These are phyloP conservation scores for Rhynchospora pubera DNA, from an alignment of 176 grass and related monocot genomes.

Conservation along the genomic window DNA sequence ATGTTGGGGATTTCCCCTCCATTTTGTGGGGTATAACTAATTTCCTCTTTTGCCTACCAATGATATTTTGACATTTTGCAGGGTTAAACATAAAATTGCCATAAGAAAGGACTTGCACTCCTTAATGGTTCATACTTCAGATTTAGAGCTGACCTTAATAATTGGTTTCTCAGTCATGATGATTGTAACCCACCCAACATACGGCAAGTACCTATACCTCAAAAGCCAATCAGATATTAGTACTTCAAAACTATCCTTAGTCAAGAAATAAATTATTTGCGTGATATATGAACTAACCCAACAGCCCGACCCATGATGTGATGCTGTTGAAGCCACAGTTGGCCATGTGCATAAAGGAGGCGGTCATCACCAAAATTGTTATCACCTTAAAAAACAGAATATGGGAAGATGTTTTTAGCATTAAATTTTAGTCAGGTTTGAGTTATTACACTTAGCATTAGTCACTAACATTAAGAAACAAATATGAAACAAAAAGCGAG, in stretches of 20 bases:
- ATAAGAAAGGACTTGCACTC: neutral
- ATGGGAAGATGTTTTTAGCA: neutral
- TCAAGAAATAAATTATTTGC: neutral
- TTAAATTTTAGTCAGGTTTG: neutral
- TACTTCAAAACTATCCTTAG: neutral
- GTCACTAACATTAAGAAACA: neutral
- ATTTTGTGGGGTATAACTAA: neutral
- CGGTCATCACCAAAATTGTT: conserved; percentile 75
- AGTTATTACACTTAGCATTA: neutral
- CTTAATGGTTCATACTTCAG: neutral
- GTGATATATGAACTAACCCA: conserved; percentile 36
- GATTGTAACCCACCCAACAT: conserved; percentile 76
- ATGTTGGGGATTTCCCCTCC: neutral
- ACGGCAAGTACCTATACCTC: conserved; percentile 53
- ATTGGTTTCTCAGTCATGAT: conserved; percentile 79
- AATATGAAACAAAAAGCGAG: neutral
- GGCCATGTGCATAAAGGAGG: conserved; percentile 68
- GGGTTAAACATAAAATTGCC: neutral
- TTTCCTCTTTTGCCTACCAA: neutral
- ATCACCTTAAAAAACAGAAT: conserved; percentile 47
- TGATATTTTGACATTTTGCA: neutral
- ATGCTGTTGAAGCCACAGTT: conserved; percentile 84
- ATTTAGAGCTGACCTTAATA: conserved; percentile 50
- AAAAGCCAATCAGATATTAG: neutral
- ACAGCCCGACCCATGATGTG: conserved; percentile 80